Evolutionary conservation across 2,329 filamentous ascomycete species (phyloP).

Genomic region (Fusarium musae): DNA sequence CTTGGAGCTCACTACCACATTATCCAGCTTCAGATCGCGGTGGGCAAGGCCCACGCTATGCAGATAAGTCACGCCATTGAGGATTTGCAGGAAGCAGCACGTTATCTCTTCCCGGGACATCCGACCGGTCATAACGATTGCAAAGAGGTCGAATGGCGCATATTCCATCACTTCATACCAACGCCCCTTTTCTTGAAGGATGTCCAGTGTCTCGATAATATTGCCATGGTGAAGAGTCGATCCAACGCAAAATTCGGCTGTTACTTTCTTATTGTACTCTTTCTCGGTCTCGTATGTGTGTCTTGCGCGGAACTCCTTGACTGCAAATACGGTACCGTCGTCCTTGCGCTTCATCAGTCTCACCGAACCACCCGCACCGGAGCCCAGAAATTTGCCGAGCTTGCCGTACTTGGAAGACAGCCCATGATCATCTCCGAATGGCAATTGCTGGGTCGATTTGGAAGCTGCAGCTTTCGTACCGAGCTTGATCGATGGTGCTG

Average conservation of each 20-base stretch:
- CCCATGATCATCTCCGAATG: conserved; percentile 94
- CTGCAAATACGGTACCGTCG: conserved; percentile 93
- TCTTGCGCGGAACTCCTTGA: conserved; percentile 93
- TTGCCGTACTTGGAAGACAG: conserved; percentile 94
- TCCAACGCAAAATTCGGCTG: conserved; percentile 97
- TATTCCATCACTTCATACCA: conserved; percentile 99
- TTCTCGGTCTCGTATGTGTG: conserved; percentile 94
- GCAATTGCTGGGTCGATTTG: conserved; percentile 71
- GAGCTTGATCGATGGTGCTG: conserved; percentile 62
- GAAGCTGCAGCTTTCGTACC: conserved; percentile 60
- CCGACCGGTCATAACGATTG: conserved; percentile 98
- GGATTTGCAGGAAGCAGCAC: conserved; percentile 92
- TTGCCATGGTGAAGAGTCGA: conserved; percentile 98
- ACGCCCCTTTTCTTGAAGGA: conserved; percentile 90
- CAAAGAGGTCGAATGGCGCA: conserved; percentile 94
- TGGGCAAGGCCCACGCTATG: conserved; percentile 96
- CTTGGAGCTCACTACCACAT: conserved; percentile 94
- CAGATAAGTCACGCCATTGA: conserved; percentile 93
- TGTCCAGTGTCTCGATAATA: conserved; percentile 97
- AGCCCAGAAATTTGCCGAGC: conserved; percentile 91
- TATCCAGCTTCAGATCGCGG: conserved; percentile 95
- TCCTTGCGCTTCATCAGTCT: conserved; percentile 92
- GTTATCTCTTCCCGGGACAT: conserved; percentile 93
- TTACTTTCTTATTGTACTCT: conserved; percentile 98
- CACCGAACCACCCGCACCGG: conserved; percentile 94